phyloP scores from a whole-genome alignment of 169 alveolate species.

The Eimeria praecox region DNA sequence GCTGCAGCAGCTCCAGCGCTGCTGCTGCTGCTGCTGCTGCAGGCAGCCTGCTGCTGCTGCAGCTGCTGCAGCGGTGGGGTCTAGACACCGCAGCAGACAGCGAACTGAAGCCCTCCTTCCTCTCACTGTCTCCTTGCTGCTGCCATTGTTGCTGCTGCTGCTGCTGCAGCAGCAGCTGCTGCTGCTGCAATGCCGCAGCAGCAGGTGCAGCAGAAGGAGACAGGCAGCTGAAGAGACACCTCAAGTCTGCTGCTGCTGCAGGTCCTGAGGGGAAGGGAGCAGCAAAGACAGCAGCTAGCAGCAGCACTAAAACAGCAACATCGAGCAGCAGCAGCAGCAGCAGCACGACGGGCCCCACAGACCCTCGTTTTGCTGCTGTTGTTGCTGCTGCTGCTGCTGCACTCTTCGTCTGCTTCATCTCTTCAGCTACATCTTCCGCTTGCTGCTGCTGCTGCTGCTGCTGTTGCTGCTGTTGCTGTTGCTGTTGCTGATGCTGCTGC shows the following conservation, averaged over 20 bases:
- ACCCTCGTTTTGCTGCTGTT: neutral
- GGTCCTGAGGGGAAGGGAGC: slow-evolving; percentile 21
- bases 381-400: neutral
- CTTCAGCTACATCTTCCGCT: neutral
- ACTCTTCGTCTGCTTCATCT: neutral
- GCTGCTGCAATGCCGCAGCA: neutral
- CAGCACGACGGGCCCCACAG: neutral
- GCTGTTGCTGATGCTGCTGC: slow-evolving; percentile 9
- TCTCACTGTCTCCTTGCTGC: neutral
- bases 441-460: slow-evolving; percentile 22
- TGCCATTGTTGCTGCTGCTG: neutral
- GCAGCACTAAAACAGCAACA: slow-evolving; percentile 25
- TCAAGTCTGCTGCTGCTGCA: neutral
- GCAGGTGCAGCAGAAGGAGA: neutral
- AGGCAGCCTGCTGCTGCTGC: slow-evolving; percentile 27
- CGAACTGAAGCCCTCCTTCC: neutral
- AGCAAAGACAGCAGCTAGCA: slow-evolving; percentile 8
- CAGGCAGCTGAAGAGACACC: slow-evolving; percentile 28
- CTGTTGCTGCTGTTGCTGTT: neutral
- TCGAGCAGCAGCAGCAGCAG: slow-evolving; percentile 20
- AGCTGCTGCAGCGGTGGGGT: slow-evolving; percentile 4
- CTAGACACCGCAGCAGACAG: neutral
- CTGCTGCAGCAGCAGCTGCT: slow-evolving; percentile 13
- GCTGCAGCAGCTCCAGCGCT: neutral
- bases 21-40: slow-evolving; percentile 62